Evolutionary conservation across 164 flowering plant genomes (phyloP), one percentile per base, ranked within the genome.

Genomic region (Piper longum): DNA sequence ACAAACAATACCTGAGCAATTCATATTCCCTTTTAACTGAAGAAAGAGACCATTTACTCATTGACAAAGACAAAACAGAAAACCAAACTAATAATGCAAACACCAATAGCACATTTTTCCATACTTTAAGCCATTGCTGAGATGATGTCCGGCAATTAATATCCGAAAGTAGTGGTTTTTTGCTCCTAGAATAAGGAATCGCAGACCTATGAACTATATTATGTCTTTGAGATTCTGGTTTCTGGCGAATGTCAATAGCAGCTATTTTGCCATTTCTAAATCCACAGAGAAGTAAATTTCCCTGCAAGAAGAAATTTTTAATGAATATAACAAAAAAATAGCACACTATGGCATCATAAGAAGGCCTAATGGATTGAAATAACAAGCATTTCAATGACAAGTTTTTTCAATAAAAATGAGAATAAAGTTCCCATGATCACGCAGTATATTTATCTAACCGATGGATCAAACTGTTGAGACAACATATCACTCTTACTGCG

Each of bases 211-310:
- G 64, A 55, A 81, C 74, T 57, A 73, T 69, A 42, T 68, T 43
- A 71, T 77, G 42, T 39, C 16, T 45, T 7, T 5, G 42, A 16
- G 56, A 52, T 14, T 62, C 70, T 70, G 54, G 84, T 69, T 65
- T 83, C 69, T 83, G 83, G 42, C 97, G 95, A 70, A 78, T 62
- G 79, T 95, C 99, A 71, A 88, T 74, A 2, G 83, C 77, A 61
- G 82, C 71, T 74, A 95, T 83, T 59, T 83, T 85, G 65, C 97
- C 97, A 83, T 91, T 91, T 76, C 99, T 80, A 56, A 88, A 78
- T 54, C 99, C 99, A 77, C 95, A 88, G 40, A 88, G 67, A 68
- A 85, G 72, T 71, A 75, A 54, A 68, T 85, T 85, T 56, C 87
- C 91, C 99, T 95, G 78, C 67, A 79, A 71, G 36, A 26, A 26